These are phyloP conservation scores for Boletus rubescentipes DNA, from an alignment of 768 basidiomycete species.

Conservation along the genomic window DNA sequence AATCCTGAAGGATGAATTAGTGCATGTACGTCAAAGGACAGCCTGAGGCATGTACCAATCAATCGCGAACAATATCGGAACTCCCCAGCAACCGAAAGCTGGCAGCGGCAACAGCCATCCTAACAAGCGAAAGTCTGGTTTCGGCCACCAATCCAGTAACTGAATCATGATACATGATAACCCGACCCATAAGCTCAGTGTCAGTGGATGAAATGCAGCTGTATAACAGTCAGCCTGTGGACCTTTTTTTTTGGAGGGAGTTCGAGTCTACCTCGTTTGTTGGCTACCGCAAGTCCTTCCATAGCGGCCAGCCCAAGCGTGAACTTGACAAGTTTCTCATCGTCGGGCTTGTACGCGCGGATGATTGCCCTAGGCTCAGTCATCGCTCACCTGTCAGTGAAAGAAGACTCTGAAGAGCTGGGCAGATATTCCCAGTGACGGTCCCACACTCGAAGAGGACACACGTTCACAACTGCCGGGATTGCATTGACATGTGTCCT, in stretches of 20 bases:
- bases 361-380: conserved; percentile 46
- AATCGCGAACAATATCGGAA: conserved; percentile 62
- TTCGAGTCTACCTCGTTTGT: conserved; percentile 47
- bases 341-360: conserved; percentile 48
- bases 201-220: conserved; percentile 62
- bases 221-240: neutral
- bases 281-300: conserved; percentile 68
- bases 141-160: conserved; percentile 69
- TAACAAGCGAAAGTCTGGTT: conserved; percentile 39
- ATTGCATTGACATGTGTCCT: too few species aligned
- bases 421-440: neutral
- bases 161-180: conserved; percentile 59
- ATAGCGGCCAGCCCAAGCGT: conserved; percentile 63
- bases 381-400: conserved; percentile 31
- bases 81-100: conserved; percentile 59
- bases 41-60: conserved; percentile 64
- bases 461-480: conserved; percentile 9
- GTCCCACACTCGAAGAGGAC: neutral
- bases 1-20: conserved; percentile 44
- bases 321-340: conserved; percentile 64
- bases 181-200: conserved; percentile 58
- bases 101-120: conserved; percentile 63
- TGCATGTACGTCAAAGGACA: neutral
- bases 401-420: neutral
- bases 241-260: neutral